Evolutionary conservation across 2,329 filamentous ascomycete species (phyloP), one percentile per base, ranked within the genome.

Genomic region (Trichophyton verrucosum): DNA sequence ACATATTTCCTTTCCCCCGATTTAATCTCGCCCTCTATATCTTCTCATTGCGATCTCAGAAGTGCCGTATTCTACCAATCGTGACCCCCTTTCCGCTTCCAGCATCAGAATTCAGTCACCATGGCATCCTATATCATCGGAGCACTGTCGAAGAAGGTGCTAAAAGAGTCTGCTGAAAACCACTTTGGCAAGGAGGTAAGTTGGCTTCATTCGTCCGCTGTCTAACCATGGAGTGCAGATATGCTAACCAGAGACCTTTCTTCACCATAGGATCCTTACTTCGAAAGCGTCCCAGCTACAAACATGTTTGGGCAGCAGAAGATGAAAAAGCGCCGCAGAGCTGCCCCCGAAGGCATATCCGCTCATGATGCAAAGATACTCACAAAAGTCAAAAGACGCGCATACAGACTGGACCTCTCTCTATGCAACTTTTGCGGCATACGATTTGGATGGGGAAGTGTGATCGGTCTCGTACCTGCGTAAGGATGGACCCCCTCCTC

Each of bases 401-500:
- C 94, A 38, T 95, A 96, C 75, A 82, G 84, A 42, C 82, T 96
- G 27, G 94, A 97, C 73, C 87, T 90, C 78, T 83, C 82, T 60
- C 82, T 96, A 4, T 95, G 92, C 77, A 91, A 83, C 69, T 83
- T 89, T 70, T 83, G 87, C 65, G 90, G 91, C 49, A 81, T 95
- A 62, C 83, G 86, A 61, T 91, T 97, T 70, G 94, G 94, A 60
- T 96, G 91, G 90, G 84, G 88, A 58, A 88, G 86, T 67, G 82
- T 96, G 61, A 89, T 97, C 68, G 94, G 86, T 13, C 71, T 97
- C 6, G 74, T 97, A 60, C 94, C 94, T 67, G 83, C 83, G 82
- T 90, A 81, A 80, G 88, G 81, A 61, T 11, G 65, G 8, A 2
- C 33, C n/a, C n/a, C 40, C n/a, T n/a, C 40, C n/a, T 20, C 3